Conservation (phyloP, 495 filamentous ascomycete species). For the Copromyces sp. region DNA sequence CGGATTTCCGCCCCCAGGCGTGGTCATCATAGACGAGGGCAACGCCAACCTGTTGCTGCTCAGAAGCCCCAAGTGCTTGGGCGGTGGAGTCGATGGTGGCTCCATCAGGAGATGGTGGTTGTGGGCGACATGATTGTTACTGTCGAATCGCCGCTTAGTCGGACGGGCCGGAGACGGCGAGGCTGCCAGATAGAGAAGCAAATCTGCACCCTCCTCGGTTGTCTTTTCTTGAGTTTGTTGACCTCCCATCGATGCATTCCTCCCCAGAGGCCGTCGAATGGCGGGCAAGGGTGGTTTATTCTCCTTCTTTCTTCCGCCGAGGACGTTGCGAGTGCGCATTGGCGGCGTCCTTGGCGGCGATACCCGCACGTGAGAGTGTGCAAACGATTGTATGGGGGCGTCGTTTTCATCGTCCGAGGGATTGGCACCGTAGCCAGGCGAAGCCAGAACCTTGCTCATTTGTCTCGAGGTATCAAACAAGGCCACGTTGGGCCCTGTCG, state of each 20-base stretch:
- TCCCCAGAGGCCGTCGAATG: neutral
- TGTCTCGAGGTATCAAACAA: conserved; percentile 54
- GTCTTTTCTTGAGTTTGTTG: conserved; percentile 27
- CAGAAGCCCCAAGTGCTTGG: conserved; percentile 31
- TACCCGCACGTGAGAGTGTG: conserved; percentile 41
- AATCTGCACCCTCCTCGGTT: conserved; percentile 79
- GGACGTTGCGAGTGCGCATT: conserved; percentile 43
- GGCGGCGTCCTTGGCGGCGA: conserved; percentile 80
- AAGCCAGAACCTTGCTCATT: conserved; percentile 53
- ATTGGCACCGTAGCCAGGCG: conserved; percentile 48
- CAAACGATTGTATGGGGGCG: conserved; percentile 68
- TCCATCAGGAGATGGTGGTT: conserved; percentile 34
- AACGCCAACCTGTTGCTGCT: conserved; percentile 48
- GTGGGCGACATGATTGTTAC: neutral
- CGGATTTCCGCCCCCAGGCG: conserved; percentile 55
- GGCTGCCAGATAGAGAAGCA: conserved; percentile 84
- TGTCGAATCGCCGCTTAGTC: conserved; percentile 10
- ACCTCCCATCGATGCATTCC: neutral
- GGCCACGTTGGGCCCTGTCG: conserved; percentile 50
- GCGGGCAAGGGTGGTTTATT: neutral
- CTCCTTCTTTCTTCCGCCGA: conserved; percentile 24
- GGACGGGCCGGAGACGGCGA: conserved; percentile 73
- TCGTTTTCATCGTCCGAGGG: conserved; percentile 72
- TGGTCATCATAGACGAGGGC: conserved; percentile 84
- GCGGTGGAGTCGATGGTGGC: conserved; percentile 81